Percentiles rank a stretch among this genome's conserved stretches.
Conservation (phyloP, 2,329 filamentous ascomycete species). For the Lojkania enalia region DNA sequence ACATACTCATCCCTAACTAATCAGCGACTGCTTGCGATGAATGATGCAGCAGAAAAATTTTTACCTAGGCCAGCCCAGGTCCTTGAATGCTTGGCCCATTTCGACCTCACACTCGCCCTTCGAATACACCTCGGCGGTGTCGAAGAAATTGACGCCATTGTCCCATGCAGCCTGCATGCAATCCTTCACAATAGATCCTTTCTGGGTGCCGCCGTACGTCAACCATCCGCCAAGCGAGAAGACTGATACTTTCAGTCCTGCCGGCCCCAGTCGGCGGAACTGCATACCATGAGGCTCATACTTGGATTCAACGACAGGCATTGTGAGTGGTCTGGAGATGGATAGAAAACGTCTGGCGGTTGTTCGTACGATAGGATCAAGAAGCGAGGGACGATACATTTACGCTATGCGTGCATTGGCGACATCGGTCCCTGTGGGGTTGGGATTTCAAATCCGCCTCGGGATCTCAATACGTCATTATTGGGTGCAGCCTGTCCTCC, state of each 20-base stretch:
- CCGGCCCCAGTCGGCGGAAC: conserved; percentile 51
- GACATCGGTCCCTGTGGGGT: background rate
- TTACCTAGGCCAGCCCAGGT: conserved; percentile 53
- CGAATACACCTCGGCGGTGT: conserved; percentile 58
- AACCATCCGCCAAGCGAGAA: conserved; percentile 53
- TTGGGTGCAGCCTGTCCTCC: too few species aligned
- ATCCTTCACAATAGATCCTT: conserved; percentile 54
- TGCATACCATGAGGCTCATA: conserved; percentile 56
- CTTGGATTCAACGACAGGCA: conserved; percentile 49
- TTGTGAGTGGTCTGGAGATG: conserved; percentile 15
- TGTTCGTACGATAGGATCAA: background rate
- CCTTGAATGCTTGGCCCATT: conserved; percentile 56
- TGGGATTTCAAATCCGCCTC: background rate
- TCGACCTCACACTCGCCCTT: conserved; percentile 65
- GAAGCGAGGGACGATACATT: conserved; percentile 1
- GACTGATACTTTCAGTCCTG: conserved; percentile 56
- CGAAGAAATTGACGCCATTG: conserved; percentile 56
- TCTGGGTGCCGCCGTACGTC: conserved; percentile 56
- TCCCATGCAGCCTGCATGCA: conserved; percentile 55
- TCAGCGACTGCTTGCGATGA: too few species aligned
- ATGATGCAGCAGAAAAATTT: too few species aligned
- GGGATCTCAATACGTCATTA: too few species aligned
- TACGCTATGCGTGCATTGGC: background rate
- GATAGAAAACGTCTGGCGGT: conserved; percentile 2
- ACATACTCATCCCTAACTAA: conserved; percentile 35